Evolutionary conservation across 2,329 filamentous ascomycete species (phyloP).

Genomic region (Claviceps pazoutovae): DNA sequence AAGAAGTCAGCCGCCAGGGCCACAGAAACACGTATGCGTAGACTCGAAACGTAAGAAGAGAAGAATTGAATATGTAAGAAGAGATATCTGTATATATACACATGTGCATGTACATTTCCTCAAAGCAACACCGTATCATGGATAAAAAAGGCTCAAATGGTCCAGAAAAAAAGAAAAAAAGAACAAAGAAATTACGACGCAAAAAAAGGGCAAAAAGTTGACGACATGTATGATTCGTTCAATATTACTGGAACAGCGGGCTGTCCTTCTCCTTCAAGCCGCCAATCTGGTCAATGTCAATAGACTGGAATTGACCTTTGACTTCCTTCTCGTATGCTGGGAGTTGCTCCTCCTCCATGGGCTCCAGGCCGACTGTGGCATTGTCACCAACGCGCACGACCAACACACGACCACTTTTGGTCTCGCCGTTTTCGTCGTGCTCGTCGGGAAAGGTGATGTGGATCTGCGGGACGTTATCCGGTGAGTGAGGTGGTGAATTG

Average conservation of each 20-base stretch:
- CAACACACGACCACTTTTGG: conserved; percentile 75
- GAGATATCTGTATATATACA: too few relatives aligned
- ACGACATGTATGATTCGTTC: conserved; percentile 1
- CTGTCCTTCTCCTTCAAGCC: conserved; percentile 81
- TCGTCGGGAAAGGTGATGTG: conserved; percentile 97
- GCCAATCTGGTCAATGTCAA: conserved; percentile 89
- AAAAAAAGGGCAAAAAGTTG: conserved; percentile 5
- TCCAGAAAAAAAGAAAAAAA: conserved; percentile 3
- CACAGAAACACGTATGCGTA: too few relatives aligned
- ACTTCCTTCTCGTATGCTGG: conserved; percentile 81
- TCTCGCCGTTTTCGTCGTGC: conserved; percentile 71
- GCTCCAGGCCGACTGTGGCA: conserved; percentile 74
- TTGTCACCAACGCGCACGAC: conserved; percentile 84
- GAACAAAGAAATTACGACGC: conserved; percentile 1
- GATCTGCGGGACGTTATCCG: conserved; percentile 84
- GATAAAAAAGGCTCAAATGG: conserved; percentile 3
- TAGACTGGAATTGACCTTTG: conserved; percentile 71
- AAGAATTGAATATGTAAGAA: too few relatives aligned
- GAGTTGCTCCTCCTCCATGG: conserved; percentile 63
- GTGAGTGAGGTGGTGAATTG: conserved; percentile 58
- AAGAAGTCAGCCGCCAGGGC: too few relatives aligned
- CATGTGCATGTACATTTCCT: too few relatives aligned
- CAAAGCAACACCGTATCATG: too few relatives aligned
- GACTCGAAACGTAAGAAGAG: too few relatives aligned
- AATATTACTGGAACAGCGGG: conserved; percentile 21